Base-by-base conservation (phyloP, 140 eudicot genomes). In the Oenanthe javanica region DNA sequence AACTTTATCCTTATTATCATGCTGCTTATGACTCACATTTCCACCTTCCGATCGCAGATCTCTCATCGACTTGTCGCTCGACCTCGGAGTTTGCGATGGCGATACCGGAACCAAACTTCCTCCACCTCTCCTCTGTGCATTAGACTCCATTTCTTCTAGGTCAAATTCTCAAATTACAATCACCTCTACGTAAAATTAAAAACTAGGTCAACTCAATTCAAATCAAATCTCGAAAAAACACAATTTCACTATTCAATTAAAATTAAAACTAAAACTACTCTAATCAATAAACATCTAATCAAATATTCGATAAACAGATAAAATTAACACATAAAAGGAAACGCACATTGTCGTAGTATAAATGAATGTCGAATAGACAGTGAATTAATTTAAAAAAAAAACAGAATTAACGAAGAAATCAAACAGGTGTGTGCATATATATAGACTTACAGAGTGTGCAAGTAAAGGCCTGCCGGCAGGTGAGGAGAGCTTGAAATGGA, bases 1-100 rank as follows among this genome's bases (percentile, higher is more conserved):
- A 2, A 89, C 91, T 23, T 88, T 86, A 64, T 88, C 91, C 36
- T 84, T 86, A 50, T 50, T 50, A 50, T 50, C 55, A 50, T 50
- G 18, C 3, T 50, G 16, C 18, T 50, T 50, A 12, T 50, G 14
- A 12, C 55, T 50, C 18, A 9, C 52, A 49, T 49, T 49, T 49
- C 52, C 52, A 0, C 52, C 52, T 49, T 49, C 52, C 52, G 52
- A 2, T 49, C 52, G 52, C 52, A 49, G 52, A 49, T 49, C 52
- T 49, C 52, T 49, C 52, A 49, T 49, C 52, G 52, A 49, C 52
- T 49, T 49, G 14, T 49, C 52, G 9, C 14, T 10, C 52, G 52
- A 49, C 52, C 52, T 49, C 14, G 52, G 52, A 49, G 52, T 49
- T 2, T 49, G 52, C 52, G 52, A 49, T 9, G 52, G 52, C 52